Conservation (phyloP, 768 basidiomycete genomes). For the Saitozyma podzolica region DNA sequence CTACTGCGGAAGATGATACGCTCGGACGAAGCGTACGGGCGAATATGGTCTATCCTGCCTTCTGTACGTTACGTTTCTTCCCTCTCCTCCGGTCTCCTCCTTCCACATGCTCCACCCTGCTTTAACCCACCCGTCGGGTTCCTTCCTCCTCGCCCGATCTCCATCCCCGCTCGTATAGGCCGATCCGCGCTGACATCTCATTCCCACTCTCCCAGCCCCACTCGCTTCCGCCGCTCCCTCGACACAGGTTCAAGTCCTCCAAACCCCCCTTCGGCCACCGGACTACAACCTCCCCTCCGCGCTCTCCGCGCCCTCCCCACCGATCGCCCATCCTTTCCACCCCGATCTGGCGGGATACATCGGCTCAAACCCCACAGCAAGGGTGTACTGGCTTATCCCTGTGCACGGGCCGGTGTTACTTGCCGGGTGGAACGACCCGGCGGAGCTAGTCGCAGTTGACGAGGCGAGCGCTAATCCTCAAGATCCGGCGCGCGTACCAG, state of each 20-base stretch:
- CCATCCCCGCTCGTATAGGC: too few species aligned
- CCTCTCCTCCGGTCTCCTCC: too few species aligned
- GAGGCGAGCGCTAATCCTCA: too few species aligned
- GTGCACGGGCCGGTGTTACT: slow-evolving; percentile 40
- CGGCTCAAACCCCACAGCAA: slow-evolving; percentile 9
- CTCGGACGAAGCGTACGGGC: too few species aligned
- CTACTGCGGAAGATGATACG: too few species aligned
- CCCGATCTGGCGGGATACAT: slow-evolving; percentile 27
- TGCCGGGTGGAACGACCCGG: slow-evolving; percentile 3
- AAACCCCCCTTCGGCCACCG: slow-evolving; percentile 3
- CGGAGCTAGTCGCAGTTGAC: too few species aligned
- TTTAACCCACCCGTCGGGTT: too few species aligned
- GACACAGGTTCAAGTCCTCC: neutral
- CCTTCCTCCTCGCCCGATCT: too few species aligned
- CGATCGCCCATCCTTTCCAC: slow-evolving; percentile 30
- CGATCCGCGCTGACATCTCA: slow-evolving; percentile 1
- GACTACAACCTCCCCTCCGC: slow-evolving; percentile 10
- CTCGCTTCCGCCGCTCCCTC: neutral
- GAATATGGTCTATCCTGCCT: too few species aligned
- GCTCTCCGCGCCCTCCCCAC: neutral
- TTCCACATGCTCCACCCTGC: too few species aligned
- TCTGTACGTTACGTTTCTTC: too few species aligned
- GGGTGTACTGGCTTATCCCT: slow-evolving; percentile 45
- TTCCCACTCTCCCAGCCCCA: slow-evolving; percentile 3
- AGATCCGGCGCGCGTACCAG: too few species aligned